A percentile compares a stretch with the other conserved stretches of the same genome.
These are phyloP conservation scores for Casaregolazyma suthepensis DNA, from an alignment of 1,139 yeast genomes.

Conservation along the genomic window DNA sequence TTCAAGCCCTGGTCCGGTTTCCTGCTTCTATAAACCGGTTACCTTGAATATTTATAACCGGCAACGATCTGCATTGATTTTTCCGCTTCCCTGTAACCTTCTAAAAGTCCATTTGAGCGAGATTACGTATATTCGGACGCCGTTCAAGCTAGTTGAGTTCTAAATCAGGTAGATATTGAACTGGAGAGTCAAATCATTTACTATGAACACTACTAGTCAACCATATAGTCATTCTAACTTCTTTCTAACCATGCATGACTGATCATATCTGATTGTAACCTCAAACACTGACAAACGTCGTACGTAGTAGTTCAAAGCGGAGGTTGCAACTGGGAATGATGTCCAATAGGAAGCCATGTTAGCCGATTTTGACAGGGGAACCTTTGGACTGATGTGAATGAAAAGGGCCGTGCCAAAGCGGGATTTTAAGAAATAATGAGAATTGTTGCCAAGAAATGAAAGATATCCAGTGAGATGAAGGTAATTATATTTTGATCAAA, in stretches of 20 bases:
- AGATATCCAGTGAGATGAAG: too few relatives aligned
- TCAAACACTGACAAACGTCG: not conserved
- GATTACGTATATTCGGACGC: too few relatives aligned
- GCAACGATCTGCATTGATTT: not conserved
- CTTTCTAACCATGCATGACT: too few relatives aligned
- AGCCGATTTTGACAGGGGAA: not conserved
- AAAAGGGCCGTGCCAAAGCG: not conserved
- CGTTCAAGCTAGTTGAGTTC: too few relatives aligned
- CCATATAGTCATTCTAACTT: not conserved
- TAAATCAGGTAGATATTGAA: too few relatives aligned
- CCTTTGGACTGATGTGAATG: not conserved
- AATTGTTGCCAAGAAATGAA: not conserved
- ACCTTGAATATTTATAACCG: not conserved
- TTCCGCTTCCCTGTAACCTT: not conserved
- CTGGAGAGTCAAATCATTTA: too few relatives aligned
- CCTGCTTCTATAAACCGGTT: not conserved
- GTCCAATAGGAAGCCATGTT: not conserved
- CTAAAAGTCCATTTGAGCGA: too few relatives aligned
- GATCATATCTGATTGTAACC: not conserved
- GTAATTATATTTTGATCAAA: too few relatives aligned
- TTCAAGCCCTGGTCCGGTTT: conserved; percentile 1
- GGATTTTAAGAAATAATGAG: too few relatives aligned
- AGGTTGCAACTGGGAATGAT: not conserved
- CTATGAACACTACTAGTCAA: too few relatives aligned
- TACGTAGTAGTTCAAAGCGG: not conserved